Base-by-base conservation (phyloP, 495 filamentous ascomycete species). In the Oidiodendron maius region DNA sequence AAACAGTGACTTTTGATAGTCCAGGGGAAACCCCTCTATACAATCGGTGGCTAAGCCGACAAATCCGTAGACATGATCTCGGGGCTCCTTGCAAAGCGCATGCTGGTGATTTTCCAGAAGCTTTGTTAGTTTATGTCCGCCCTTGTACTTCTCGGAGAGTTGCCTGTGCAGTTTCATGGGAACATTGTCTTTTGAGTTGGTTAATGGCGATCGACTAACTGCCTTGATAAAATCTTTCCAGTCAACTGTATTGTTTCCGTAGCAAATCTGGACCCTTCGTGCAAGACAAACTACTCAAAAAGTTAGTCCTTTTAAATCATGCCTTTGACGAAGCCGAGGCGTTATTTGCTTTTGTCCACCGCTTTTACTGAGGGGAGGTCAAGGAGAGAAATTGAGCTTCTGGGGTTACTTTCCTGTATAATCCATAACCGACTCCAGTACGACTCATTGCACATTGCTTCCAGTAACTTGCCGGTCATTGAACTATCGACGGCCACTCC, bases 351-450 rank as follows among this genome's bases (percentile, higher is more conserved):
- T 30, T 5, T 30, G 5, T 12, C 26, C 26, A 5, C 12, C 26
- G 12, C n/a, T n/a, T n/a, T n/a, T n/a, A n/a, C n/a, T n/a, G n/a
- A n/a, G n/a, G n/a, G n/a, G n/a, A n/a, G n/a, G n/a, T n/a, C n/a
- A n/a, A n/a, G n/a, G n/a, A 30, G 5, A 30, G 26, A 5, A 30
- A 30, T 5, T 5, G 26, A 5, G 26, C 12, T 30, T 30, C 26
- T 30, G 26, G 26, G 12, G 26, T 30, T 12, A 30, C 34, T 38
- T 26, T 51, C 48, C 12, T 51, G 48, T 3, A 51, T 39, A 20
- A 51, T 44, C 48, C 48, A 51, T 11, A 51, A 15, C 20, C 48
- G 26, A 1, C 22, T 39, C 48, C 48, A 51, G 21, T 51, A 51
- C 12, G 11, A 3, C 6, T 20, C 15, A 3, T 8, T 24, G 24